A percentile compares a stretch with the other conserved stretches of the same genome.
These are phyloP conservation scores for Trichomonas gallinae DNA, from an alignment of 208 protist genomes.

Conservation along the genomic window DNA sequence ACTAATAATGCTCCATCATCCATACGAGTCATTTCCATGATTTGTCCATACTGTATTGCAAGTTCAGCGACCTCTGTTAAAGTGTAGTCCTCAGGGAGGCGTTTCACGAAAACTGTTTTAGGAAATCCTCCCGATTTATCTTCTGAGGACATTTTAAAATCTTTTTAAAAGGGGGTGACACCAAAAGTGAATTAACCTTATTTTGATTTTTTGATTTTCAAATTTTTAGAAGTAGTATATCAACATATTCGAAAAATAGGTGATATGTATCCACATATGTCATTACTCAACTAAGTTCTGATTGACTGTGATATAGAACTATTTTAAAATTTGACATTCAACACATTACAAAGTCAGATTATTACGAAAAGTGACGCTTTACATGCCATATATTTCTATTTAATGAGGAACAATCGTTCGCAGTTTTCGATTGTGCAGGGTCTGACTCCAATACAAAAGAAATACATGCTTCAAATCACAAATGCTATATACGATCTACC, in stretches of 20 bases:
- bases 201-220: too few relatives aligned
- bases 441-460: neutral
- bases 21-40: neutral
- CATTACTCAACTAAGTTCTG: too few relatives aligned
- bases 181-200: too few relatives aligned
- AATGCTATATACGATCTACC: neutral
- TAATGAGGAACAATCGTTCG: neutral
- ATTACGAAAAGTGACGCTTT: too few relatives aligned
- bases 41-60: neutral
- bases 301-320: too few relatives aligned
- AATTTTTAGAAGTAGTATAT: too few relatives aligned
- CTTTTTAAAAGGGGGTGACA: too few relatives aligned
- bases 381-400: too few relatives aligned
- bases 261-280: too few relatives aligned
- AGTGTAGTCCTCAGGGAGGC: neutral
- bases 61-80: neutral
- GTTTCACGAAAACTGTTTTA: neutral
- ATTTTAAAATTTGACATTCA: too few relatives aligned
- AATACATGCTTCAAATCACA: neutral
- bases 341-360: too few relatives aligned
- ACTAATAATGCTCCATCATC: neutral
- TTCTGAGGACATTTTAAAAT: neutral
- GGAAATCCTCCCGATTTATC: neutral
- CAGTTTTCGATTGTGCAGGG: neutral
- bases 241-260: too few relatives aligned